These are phyloP conservation scores for Vaccinium darrowii DNA, from an alignment of 148 eudicot species.

Conservation along the genomic window DNA sequence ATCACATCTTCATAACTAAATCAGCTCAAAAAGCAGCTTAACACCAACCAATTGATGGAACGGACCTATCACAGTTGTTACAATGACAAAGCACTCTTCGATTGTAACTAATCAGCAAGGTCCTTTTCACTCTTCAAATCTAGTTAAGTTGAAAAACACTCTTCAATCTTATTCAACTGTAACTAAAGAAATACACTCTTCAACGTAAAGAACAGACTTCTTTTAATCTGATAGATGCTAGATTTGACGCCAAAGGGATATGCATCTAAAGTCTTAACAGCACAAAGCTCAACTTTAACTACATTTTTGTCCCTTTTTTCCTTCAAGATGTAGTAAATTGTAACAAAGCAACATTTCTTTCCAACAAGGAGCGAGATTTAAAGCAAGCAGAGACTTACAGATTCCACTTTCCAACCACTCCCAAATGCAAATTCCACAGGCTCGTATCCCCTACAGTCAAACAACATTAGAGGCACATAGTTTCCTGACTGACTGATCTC, in stretches of 20 bases:
- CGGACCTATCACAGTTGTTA: too few relatives aligned
- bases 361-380: not conserved
- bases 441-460: slow-evolving; percentile 88
- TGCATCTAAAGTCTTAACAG: not conserved
- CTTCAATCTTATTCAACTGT: not conserved
- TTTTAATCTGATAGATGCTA: not conserved
- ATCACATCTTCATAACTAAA: not conserved
- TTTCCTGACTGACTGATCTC: slow-evolving; percentile 44
- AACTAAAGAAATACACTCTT: not conserved
- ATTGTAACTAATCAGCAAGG: not conserved
- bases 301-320: not conserved
- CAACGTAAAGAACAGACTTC: not conserved
- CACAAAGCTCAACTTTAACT: not conserved
- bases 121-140: not conserved
- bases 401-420: slow-evolving; percentile 76
- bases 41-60: not conserved
- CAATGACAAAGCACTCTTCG: not conserved
- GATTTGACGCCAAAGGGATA: slow-evolving; percentile 1
- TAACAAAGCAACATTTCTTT: not conserved
- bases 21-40: not conserved
- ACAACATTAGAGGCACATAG: slow-evolving; percentile 63
- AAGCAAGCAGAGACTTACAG: slow-evolving; percentile 49
- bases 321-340: not conserved
- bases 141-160: not conserved
- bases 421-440: slow-evolving; percentile 70